Conservation (phyloP, 2,329 filamentous ascomycete species). For the Epichloe glyceriae region DNA sequence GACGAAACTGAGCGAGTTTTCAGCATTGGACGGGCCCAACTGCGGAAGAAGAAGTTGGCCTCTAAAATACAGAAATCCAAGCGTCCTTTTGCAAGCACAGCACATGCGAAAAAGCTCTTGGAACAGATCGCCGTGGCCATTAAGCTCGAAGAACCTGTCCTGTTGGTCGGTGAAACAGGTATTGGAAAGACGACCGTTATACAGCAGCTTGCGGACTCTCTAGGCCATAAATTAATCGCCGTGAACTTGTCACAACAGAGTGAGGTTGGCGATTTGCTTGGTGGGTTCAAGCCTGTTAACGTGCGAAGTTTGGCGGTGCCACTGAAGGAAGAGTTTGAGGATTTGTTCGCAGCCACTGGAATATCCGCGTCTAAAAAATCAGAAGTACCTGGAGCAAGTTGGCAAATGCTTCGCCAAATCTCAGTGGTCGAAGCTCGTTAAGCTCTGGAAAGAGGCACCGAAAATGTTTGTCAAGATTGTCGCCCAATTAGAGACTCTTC, state of each 20-base stretch:
- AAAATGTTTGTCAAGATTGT: constrained; percentile 71
- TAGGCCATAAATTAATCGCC: constrained; percentile 77
- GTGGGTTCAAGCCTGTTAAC: constrained; percentile 93
- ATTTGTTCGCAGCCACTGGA: constrained; percentile 69
- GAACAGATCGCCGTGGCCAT: constrained; percentile 82
- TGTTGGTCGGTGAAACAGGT: constrained; percentile 97
- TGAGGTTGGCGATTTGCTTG: constrained; percentile 88
- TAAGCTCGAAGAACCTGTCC: constrained; percentile 70
- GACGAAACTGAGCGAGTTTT: constrained; percentile 46
- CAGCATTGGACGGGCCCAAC: constrained; percentile 50
- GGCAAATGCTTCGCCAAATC: constrained; percentile 66
- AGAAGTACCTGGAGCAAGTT: constrained; percentile 71
- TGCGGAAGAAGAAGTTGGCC: constrained; percentile 44
- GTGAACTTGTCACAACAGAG: constrained; percentile 98
- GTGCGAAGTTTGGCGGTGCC: constrained; percentile 77
- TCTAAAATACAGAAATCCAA: constrained; percentile 38
- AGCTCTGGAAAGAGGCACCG: constrained; percentile 78
- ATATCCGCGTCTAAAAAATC: constrained; percentile 84
- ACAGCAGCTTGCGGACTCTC: constrained; percentile 73
- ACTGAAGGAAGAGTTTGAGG: constrained; percentile 85
- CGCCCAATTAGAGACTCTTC: constrained; percentile 35
- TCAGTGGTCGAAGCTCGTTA: constrained; percentile 78
- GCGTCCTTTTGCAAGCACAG: constrained; percentile 75
- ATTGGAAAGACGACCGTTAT: constrained; percentile 96
- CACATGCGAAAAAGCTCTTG: constrained; percentile 68